Percentiles rank a stretch among this genome's conserved stretches.
These are phyloP conservation scores for Cercospora janseana DNA, from an alignment of 2,329 filamentous ascomycete species.

Conservation along the genomic window DNA sequence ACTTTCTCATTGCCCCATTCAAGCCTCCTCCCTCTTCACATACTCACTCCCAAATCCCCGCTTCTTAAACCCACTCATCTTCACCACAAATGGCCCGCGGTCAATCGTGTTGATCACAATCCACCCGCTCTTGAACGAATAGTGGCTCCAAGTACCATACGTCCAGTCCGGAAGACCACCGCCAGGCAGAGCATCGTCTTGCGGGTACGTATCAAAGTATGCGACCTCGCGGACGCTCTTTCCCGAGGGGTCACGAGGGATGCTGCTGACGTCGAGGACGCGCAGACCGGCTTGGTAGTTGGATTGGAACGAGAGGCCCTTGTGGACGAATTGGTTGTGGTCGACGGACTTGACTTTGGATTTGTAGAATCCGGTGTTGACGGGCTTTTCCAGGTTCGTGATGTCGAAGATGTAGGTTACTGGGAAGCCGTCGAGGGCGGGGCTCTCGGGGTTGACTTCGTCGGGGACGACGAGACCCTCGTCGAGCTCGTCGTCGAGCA, in stretches of 20 bases:
- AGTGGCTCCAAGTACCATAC: constrained; percentile 50
- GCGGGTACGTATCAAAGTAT: constrained; percentile 53
- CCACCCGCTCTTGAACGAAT: constrained; percentile 51
- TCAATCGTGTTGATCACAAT: constrained; percentile 56
- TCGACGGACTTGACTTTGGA: constrained; percentile 39
- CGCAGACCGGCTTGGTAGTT: constrained; percentile 43
- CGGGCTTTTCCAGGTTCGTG: constrained; percentile 44
- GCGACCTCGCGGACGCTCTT: constrained; percentile 47
- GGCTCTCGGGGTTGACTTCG: constrained; percentile 16
- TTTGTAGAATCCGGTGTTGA: constrained; percentile 43
- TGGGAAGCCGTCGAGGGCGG: constrained; percentile 20
- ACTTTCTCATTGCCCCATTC: not conserved
- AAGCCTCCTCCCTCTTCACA: not conserved
- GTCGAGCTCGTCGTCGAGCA: constrained; percentile 56
- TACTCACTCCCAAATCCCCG: constrained; percentile 22
- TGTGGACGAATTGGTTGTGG: constrained; percentile 45
- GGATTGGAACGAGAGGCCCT: constrained; percentile 40
- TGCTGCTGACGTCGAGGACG: constrained; percentile 40
- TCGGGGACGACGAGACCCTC: constrained; percentile 37
- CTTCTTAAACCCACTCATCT: constrained; percentile 29
- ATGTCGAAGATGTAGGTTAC: constrained; percentile 54
- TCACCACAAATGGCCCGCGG: constrained; percentile 51
- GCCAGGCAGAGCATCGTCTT: constrained; percentile 46
- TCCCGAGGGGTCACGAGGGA: constrained; percentile 48
- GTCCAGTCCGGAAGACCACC: constrained; percentile 40